Conservation (phyloP, 345 rosid genomes). For the Eucalyptus curtisii region DNA sequence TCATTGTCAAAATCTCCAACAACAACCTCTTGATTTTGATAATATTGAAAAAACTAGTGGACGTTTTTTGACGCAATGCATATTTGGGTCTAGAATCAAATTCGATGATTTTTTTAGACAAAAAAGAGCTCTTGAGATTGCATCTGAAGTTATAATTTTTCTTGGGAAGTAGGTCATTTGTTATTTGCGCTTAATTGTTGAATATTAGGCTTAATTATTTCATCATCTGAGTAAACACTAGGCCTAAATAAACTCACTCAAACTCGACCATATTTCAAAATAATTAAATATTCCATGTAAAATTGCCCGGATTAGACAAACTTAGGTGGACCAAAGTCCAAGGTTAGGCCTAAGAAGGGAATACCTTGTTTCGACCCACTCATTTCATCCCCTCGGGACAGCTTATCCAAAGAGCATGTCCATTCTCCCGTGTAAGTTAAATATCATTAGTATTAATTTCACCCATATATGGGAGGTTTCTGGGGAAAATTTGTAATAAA, state of each 20-base stretch:
- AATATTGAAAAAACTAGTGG: not conserved
- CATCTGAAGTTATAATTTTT: too few species aligned
- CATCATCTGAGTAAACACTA: not conserved
- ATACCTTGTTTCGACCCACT: not conserved
- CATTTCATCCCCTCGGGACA: not conserved
- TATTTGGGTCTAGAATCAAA: too few species aligned
- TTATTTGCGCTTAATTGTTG: not conserved
- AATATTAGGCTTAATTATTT: not conserved
- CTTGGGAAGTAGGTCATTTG: not conserved
- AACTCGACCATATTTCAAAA: not conserved
- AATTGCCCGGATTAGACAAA: not conserved
- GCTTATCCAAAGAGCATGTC: not conserved
- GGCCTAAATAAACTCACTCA: not conserved
- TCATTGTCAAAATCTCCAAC: not conserved
- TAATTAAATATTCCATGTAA: not conserved
- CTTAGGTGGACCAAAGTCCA: not conserved
- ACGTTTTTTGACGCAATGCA: too few species aligned
- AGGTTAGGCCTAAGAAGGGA: not conserved
- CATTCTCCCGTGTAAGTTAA: not conserved
- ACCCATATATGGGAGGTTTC: not conserved
- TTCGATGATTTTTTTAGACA: too few species aligned
- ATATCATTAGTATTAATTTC: not conserved
- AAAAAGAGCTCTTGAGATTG: not conserved
- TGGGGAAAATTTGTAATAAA: not conserved
- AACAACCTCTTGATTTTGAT: not conserved